Evolutionary conservation across 495 filamentous ascomycete genomes (phyloP), one percentile per base, ranked within the genome.

Genomic region (Neurospora pannonica): DNA sequence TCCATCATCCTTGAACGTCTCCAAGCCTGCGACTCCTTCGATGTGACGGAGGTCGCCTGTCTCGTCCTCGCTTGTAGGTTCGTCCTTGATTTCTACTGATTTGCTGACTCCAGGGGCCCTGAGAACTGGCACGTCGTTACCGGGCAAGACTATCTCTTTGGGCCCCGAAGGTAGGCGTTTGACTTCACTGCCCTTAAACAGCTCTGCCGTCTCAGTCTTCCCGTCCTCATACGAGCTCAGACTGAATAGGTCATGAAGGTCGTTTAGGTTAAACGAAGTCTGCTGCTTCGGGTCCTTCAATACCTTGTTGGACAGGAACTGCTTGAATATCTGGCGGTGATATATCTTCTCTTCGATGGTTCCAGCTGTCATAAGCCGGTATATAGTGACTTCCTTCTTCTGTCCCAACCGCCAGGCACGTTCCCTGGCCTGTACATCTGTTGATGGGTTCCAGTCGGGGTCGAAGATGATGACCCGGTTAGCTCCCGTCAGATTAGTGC

Each of bases 321-420:
- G 94, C 81, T 99, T 99, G 84, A 94, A 98, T 70, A 99, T 93
- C 81, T 99, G 96, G 6, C 96, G 92, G 80, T 98, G 96, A 74
- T 98, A 98, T 48, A 99, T 98, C 86, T 98, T 98, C 82, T 99
- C 96, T 78, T 99, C 96, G 39, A 99, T 98, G 0, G 96, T 98
- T 19, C 95, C 95, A 3, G 94, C 93, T n/a, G 93, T 96, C 92
- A 99, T 94, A 46, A 99, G 86, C 34, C 96, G 92, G 81, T 96
- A 99, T 38, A 99, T 94, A 0, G 91, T 94, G 24, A 99, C 96
- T 67, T 97, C 93, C 70, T 91, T 90, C 79, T 95, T 98, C 83
- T 99, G 96, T 4, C 96, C 96, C 13, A 99, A 86, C 48, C 96
- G 89, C 96, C 96, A 98, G 31, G 96, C 95, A 73, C 96, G 89